Evolutionary conservation across 2,329 filamentous ascomycete genomes (phyloP), one percentile per base, ranked within the genome.

Genomic region (Conoideocrella luteorostrata): DNA sequence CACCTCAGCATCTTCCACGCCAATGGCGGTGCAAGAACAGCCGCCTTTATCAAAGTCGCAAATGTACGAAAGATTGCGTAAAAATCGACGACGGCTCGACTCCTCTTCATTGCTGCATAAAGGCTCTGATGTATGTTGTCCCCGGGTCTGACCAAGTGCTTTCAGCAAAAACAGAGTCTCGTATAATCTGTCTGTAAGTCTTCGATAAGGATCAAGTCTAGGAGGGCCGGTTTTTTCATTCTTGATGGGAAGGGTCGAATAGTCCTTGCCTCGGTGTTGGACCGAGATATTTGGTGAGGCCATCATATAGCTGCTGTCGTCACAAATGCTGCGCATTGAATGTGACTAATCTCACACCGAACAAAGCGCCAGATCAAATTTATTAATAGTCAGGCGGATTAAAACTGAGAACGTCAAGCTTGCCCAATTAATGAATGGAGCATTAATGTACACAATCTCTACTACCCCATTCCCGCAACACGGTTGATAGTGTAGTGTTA

Each of bases 31-130:
- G n/a, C 65, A 67, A 0, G 64, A 64, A 3, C 56, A 49, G 3
- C 72, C 72, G 0, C 72, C 71, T 47, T 72, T 74, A 0, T 56
- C 48, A 38, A 64, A 64, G 43, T 74, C 72, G 47, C 69, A 73
- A 6, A 75, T 49, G 49, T 66, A 71, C 7, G 68, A 60, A 2
- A 75, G 51, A 22, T 65, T 63, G 4, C 61, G 55, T 1, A 70
- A 54, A 21, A 74, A 66, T 2, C 59, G 49, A 4, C 50, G 52
- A 6, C 51, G 36, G 17, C 11, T 7, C 21, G 12, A 22, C 15
- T 32, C 26, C 18, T 41, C 39, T 21, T 32, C 39, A 28, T 2
- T 41, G 18, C 17, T 13, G 28, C 18, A 3, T 15, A 6, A 9
- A 33, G 39, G 28, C 11, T 12, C 26, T 4, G 17, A 17, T 22